Evolutionary conservation across 2,329 filamentous ascomycete species (phyloP).

Genomic region (Pseudogymnoascus sp.): DNA sequence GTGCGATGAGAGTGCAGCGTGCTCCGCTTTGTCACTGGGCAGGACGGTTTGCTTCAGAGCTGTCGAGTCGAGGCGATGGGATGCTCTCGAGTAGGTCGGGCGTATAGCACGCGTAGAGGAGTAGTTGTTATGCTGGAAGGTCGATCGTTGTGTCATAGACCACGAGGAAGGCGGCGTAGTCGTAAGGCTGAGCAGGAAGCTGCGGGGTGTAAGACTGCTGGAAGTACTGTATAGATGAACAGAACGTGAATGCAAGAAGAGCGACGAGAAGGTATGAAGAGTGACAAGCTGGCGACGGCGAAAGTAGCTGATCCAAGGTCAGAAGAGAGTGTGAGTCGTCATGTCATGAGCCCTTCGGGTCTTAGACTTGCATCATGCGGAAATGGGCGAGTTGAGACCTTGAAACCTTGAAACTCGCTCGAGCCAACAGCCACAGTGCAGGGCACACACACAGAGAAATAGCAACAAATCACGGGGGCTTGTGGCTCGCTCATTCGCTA

Average conservation of each 20-base stretch:
- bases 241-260: background rate
- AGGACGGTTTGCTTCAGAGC: background rate
- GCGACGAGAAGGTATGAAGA: background rate
- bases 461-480: constrained; percentile 3
- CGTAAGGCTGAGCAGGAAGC: constrained; percentile 5
- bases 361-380: constrained; percentile 3
- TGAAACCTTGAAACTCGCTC: background rate
- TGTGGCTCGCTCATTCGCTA: background rate
- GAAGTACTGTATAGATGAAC: background rate
- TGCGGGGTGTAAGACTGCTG: constrained; percentile 1
- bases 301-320: background rate
- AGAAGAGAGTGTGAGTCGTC: constrained; percentile 5
- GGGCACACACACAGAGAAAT: background rate
- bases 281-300: background rate
- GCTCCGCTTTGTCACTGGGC: background rate
- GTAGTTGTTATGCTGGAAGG: background rate
- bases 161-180: constrained; percentile 3
- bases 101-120: background rate
- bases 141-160: constrained; percentile 1
- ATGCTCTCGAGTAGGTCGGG: background rate
- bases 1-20: background rate
- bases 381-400: constrained; percentile 4
- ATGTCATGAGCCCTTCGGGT: constrained; percentile 2
- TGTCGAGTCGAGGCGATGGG: background rate
- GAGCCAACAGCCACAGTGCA: background rate